Conservation (phyloP, 2,329 filamentous ascomycete species). For the Daldinia sp. region DNA sequence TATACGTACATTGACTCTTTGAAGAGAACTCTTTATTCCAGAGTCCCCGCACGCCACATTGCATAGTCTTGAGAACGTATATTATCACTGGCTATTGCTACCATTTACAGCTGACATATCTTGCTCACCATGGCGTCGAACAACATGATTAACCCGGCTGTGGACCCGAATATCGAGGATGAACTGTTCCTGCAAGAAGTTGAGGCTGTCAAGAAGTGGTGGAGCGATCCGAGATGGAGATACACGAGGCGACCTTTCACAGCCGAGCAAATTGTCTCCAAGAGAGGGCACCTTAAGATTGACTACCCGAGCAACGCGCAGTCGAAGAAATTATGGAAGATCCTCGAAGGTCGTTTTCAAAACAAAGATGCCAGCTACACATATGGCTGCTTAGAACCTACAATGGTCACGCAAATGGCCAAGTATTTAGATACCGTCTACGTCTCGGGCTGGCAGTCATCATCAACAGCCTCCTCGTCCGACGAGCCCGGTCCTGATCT, state of each 20-base stretch:
- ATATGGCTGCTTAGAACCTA: conserved; percentile 96
- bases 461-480: conserved; percentile 91
- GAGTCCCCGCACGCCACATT: neutral
- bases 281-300: conserved; percentile 89
- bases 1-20: conserved; percentile 6
- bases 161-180: conserved; percentile 66
- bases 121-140: conserved; percentile 63
- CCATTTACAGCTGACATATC: conserved; percentile 11
- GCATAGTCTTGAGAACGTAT: conserved; percentile 8
- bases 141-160: conserved; percentile 67
- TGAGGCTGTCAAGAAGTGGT: conserved; percentile 90
- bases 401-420: conserved; percentile 99
- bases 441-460: conserved; percentile 98
- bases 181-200: conserved; percentile 83
- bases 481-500: conserved; percentile 98
- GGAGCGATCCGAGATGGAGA: conserved; percentile 90
- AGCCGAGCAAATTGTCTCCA: conserved; percentile 95
- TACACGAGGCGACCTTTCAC: conserved; percentile 93
- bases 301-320: conserved; percentile 89
- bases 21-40: neutral
- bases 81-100: conserved; percentile 1
- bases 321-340: conserved; percentile 94
- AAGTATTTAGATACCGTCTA: conserved; percentile 99
- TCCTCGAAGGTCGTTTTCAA: conserved; percentile 87
- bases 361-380: conserved; percentile 88